Conservation (phyloP, 768 basidiomycete genomes). For the Boletales sp. region DNA sequence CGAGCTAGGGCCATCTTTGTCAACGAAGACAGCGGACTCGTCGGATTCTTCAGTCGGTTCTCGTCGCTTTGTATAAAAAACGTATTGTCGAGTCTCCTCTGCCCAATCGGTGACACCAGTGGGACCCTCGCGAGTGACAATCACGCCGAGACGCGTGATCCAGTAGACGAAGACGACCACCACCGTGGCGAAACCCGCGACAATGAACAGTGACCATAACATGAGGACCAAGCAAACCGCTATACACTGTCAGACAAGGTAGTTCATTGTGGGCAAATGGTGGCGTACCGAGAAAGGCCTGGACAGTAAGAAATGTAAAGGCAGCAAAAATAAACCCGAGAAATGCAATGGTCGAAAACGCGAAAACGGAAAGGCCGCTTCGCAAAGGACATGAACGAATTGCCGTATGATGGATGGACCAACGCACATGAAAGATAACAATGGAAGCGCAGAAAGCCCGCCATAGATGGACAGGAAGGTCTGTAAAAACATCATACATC, state of each 20-base stretch:
- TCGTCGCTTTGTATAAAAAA: slow-evolving; percentile 11
- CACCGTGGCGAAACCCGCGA: slow-evolving; percentile 33
- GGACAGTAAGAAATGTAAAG: slow-evolving; percentile 31
- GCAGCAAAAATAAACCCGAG: slow-evolving; percentile 35
- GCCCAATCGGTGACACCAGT: slow-evolving; percentile 31
- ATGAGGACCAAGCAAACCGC: slow-evolving; percentile 33
- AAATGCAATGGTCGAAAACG: slow-evolving; percentile 33
- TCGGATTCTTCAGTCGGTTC: slow-evolving; percentile 26
- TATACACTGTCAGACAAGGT: slow-evolving; percentile 13
- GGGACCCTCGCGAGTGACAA: slow-evolving; percentile 33
- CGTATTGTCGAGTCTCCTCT: slow-evolving; percentile 22
- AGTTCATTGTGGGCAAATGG: background rate
- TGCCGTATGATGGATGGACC: slow-evolving; percentile 5
- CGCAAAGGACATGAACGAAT: background rate
- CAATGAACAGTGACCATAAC: slow-evolving; percentile 31
- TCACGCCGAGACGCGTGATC: slow-evolving; percentile 30
- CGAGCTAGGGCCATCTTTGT: slow-evolving; percentile 11
- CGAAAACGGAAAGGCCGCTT: slow-evolving; percentile 34
- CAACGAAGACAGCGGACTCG: slow-evolving; percentile 21
- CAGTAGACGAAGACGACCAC: slow-evolving; percentile 30
- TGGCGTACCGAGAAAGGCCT: slow-evolving; percentile 25
- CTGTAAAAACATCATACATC: slow-evolving; percentile 23
- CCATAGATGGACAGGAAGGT: slow-evolving; percentile 40
- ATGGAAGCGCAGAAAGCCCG: slow-evolving; percentile 33
- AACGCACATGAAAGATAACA: slow-evolving; percentile 39